Conservation (phyloP, 2,329 filamentous ascomycete species). For the Fusarium piperis region DNA sequence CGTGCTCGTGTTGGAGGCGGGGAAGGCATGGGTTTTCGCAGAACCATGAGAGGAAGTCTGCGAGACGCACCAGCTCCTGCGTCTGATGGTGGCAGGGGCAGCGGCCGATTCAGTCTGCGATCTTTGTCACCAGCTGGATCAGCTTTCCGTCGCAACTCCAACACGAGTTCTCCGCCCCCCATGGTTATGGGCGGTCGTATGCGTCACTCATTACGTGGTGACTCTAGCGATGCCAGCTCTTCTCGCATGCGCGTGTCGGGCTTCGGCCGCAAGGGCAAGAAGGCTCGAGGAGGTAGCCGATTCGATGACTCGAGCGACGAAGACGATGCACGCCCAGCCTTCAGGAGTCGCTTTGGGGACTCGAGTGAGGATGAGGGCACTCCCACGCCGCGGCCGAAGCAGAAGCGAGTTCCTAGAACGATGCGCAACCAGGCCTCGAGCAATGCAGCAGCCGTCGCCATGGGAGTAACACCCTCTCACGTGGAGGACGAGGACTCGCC, state of each 20-base stretch:
- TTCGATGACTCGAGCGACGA: conserved; percentile 81
- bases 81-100: conserved; percentile 44
- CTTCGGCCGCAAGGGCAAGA: conserved; percentile 52
- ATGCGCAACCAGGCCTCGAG: conserved; percentile 44
- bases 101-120: conserved; percentile 75
- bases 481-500: conserved; percentile 63
- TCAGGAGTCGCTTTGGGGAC: conserved; percentile 71
- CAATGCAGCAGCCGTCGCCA: conserved; percentile 47
- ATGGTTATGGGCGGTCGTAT: conserved; percentile 52
- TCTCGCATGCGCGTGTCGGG: conserved; percentile 53
- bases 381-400: conserved; percentile 33
- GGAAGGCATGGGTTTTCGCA: conserved; percentile 70
- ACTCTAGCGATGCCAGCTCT: conserved; percentile 49
- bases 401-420: conserved; percentile 48
- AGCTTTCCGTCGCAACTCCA: conserved; percentile 56
- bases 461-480: conserved; percentile 53
- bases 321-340: conserved; percentile 45
- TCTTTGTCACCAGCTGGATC: conserved; percentile 74
- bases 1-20: conserved; percentile 62
- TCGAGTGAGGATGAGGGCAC: conserved; percentile 73
- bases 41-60: conserved; percentile 70
- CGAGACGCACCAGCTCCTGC: conserved; percentile 34
- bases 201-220: conserved; percentile 58
- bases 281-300: conserved; percentile 61
- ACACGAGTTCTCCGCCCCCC: conserved; percentile 48